Base-by-base conservation (phyloP, 805 yeast species). In the Wickerhamomyces bovis region DNA sequence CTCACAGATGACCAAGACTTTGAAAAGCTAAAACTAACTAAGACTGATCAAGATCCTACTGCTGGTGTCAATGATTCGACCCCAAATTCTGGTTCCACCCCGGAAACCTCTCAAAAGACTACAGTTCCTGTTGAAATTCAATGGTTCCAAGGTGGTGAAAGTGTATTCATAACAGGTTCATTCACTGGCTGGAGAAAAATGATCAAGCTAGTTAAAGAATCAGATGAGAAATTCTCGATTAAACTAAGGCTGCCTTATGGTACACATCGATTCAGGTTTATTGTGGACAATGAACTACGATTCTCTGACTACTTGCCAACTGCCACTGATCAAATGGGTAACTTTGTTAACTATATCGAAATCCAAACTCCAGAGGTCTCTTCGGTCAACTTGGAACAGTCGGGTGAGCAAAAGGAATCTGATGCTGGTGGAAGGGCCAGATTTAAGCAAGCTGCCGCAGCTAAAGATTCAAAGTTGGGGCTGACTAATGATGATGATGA, bases 181-280 rank as follows among this genome's bases (percentile, higher is more conserved):
- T 92, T 92, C 67, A 94, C 99, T 0, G 97, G 96, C 4, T 94
- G 99, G 98, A 75, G 97, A 55, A 92, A 90, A 67, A 92, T 94
- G 98, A 90, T 92, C 60, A 95, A 95, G 36, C 70, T 94, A 57
- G 75, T 75, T 26, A 71, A 70, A 10, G 80, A 68, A n/a, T 67
- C 66, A 13, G 73, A 81, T 55, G 74, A 75, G 20, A 71, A 73
- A 35, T 83, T 83, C 57, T 72, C 80, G 40, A 84, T 88, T 22
- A 83, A 85, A 44, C 70, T 88, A 43, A 86, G 87, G 38, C 68
- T 88, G 41, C 96, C 96, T 0, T 81, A 85, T 6, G 97, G 97
- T 10, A 90, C 96, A 0, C 97, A 90, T 66, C 73, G 97, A 53
- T 87, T 92, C 67, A 79, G 96, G 60, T 90, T 90, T 62, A 95